Evolutionary conservation across 1,139 yeast species (phyloP), one percentile per base, ranked within the genome.

Genomic region (Hansenula sp.): DNA sequence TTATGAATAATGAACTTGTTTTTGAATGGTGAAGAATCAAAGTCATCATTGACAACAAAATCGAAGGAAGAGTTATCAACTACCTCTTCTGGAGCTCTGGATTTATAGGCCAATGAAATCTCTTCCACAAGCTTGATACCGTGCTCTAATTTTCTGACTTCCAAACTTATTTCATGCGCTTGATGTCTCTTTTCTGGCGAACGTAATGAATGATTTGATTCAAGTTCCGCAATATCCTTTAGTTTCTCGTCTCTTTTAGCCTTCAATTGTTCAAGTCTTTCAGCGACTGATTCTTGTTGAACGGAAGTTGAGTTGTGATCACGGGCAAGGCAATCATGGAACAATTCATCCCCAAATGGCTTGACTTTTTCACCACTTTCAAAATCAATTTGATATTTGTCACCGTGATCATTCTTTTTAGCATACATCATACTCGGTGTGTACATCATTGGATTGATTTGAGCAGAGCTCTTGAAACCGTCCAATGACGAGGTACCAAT

Each of bases 1-100:
- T 85, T 82, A 57, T 90, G 95, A 29, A 91, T 71, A 48, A 85
- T 81, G 59, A 86, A 91, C 43, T 94, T 70, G 59, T 93, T 91
- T 51, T 44, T 47, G 43, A 57, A 57, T 0, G 51, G 40, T n/a
- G 47, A 45, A 17, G 45, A 51, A 5, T 47, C 56, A 18, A 47
- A 41, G 15, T 41, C 30, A 25, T 50, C 50, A 33, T 44, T 43
- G n/a, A 50, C 41, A 8, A 33, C 37, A 36, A 49, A 48, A 21
- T 48, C 43, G 21, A 43, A 45, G 1, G 44, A 28, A 1, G 54
- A 41, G 8, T 37, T 33, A 9, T 33, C 47, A 36, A 27, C 27
- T 28, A 36, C 36, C 5, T 41, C 45, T 2, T 38, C 21, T 18
- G 38, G 36, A 7, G 40, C 39, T 9, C 47, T 42, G 11, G 36